Base-by-base conservation (phyloP, 2,329 filamentous ascomycete genomes). In the Neurospora sp. region DNA sequence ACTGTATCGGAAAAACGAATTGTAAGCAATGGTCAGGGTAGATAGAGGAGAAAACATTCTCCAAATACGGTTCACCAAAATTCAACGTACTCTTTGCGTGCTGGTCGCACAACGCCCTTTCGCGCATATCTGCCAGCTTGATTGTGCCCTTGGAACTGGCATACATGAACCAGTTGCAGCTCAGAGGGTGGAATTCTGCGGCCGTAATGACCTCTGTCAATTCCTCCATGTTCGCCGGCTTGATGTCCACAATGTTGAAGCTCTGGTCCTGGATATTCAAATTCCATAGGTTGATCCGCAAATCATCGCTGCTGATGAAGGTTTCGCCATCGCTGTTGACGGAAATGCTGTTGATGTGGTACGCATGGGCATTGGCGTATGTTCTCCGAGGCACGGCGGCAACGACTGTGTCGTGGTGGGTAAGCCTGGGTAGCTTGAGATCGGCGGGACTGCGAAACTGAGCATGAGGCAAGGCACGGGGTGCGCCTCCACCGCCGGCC, bases 161-260 rank as follows among this genome's bases (percentile, higher is more conserved):
- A 80, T 98, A 99, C 95, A 99, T 99, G 84, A 99, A 98, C 93
- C 93, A 97, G 82, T 99, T 98, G 86, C 96, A 99, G 84, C 94
- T 97, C 77, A 90, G 85, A 6, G 96, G 96, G 79, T 99, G 96
- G 78, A 99, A 99, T 79, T 99, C 96, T 69, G 96, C 96, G 57
- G 96, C 96, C 12, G 96, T 99, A 78, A 99, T 98, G 75, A 99
- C 96, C 81, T 99, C 96, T 0, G 96, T 99, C 74, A 99, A 86
- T 83, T 99, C 96, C 82, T 99, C 96, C 96, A 99, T 99, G 81
- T 99, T 99, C 52, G 96, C 96, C 8, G 96, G 96, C 82, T 99
- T 99, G 85, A 99, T 99, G 80, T 99, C 96, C 72, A 99, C 96
- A 79, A 99, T 99, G 83, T 99, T 99, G 87, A 99, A 99, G 84